These are phyloP conservation scores for Discostella stelligeroides DNA, from an alignment of 108 stramenopile species.

Conservation along the genomic window DNA sequence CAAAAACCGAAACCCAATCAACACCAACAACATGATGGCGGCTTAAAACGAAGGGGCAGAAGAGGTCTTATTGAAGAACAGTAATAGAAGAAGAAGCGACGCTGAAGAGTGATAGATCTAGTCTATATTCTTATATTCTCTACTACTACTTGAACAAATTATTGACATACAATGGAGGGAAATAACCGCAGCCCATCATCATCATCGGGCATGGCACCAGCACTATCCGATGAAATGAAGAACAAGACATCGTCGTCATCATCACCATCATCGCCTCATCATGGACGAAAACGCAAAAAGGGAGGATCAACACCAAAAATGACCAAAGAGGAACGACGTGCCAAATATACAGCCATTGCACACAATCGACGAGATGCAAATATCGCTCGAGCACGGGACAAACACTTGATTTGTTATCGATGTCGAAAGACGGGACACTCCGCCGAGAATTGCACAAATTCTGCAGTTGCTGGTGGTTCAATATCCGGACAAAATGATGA, in stretches of 20 bases:
- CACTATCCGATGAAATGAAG: not conserved
- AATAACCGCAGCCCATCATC: not conserved
- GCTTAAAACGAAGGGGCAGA: too few species aligned
- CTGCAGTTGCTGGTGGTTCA: not conserved
- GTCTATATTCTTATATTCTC: too few species aligned
- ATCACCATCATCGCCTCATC: constrained; percentile 7
- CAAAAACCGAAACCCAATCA: too few species aligned
- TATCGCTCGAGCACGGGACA: constrained; percentile 22
- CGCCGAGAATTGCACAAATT: constrained; percentile 61
- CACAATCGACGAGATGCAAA: constrained; percentile 62
- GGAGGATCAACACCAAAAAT: constrained; percentile 62
- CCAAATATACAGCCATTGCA: constrained; percentile 79
- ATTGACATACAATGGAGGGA: constrained; percentile 4
- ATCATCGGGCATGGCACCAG: not conserved
- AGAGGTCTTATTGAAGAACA: too few species aligned
- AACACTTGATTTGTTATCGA: constrained; percentile 60
- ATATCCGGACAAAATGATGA: not conserved
- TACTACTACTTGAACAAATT: not conserved
- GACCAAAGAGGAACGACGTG: constrained; percentile 80
- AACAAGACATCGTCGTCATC: too few species aligned
- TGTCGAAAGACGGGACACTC: constrained; percentile 76
- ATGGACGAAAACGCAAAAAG: constrained; percentile 1
- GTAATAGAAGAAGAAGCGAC: too few species aligned
- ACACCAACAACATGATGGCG: too few species aligned
- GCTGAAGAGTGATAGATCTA: too few species aligned